phyloP scores from a whole-genome alignment of 1,284 basidiomycete genomes.

The Tilletia horrida region DNA sequence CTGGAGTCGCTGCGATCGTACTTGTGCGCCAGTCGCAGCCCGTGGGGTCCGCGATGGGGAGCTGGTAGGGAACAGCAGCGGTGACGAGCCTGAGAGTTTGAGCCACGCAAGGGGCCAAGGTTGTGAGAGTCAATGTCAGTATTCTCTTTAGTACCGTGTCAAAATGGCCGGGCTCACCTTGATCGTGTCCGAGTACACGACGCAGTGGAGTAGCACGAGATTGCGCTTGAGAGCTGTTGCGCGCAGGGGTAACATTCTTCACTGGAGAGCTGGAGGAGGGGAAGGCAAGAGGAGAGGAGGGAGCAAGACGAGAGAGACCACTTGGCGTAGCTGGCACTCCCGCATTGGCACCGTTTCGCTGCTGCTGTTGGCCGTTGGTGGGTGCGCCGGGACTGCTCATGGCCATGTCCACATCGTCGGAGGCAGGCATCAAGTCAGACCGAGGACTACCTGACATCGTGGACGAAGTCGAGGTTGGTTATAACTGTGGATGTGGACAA shows the following conservation, averaged over 20 bases:
- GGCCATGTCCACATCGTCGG: constrained; percentile 11
- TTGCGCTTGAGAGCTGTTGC: neutral
- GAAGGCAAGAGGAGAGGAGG: constrained; percentile 9
- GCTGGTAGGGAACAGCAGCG: constrained; percentile 48
- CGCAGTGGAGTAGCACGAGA: neutral
- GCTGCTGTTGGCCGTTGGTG: neutral
- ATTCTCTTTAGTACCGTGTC: neutral
- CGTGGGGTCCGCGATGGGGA: constrained; percentile 42
- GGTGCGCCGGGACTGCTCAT: constrained; percentile 5
- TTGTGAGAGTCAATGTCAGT: neutral
- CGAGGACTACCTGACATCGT: constrained; percentile 10
- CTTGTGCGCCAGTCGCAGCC: constrained; percentile 27
- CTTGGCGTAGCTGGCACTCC: neutral
- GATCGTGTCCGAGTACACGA: neutral
- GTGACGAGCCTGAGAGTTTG: constrained; percentile 31
- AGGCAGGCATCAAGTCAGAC: constrained; percentile 13
- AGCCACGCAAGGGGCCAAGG: neutral
- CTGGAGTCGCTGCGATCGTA: constrained; percentile 21
- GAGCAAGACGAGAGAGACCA: neutral
- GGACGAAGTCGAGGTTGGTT: neutral
- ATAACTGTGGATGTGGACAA: too few species aligned
- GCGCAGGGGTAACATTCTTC: too few species aligned
- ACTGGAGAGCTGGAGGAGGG: neutral
- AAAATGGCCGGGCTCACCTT: neutral
- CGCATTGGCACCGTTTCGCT: neutral